Percentiles rank a stretch among this genome's conserved stretches.
Conservation (phyloP, 2,329 filamentous ascomycete species). For the Golovinomyces cichoracearum region DNA sequence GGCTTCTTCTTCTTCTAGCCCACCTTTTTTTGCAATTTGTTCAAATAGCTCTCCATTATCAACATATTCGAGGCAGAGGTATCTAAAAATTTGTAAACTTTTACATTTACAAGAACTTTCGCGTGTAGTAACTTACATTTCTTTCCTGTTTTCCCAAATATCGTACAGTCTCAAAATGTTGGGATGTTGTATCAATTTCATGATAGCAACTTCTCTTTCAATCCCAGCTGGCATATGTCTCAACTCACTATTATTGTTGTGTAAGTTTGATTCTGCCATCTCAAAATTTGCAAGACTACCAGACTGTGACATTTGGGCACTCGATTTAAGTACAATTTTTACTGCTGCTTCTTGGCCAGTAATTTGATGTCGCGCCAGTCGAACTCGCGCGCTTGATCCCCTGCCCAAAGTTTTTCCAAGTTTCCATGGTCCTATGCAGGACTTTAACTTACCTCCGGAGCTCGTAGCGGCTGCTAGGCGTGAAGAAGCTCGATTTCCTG, state of each 20-base stretch:
- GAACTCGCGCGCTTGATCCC: slow-evolving; percentile 69
- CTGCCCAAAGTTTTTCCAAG: slow-evolving; percentile 71
- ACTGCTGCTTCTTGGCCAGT: slow-evolving; percentile 68
- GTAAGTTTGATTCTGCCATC: slow-evolving; percentile 35
- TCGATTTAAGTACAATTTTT: slow-evolving; percentile 78
- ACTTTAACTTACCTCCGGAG: slow-evolving; percentile 23
- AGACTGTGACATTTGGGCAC: slow-evolving; percentile 55
- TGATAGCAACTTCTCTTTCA: slow-evolving; percentile 83
- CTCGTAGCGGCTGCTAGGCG: slow-evolving; percentile 17
- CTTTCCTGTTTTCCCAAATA: slow-evolving; percentile 89
- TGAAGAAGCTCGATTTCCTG: slow-evolving; percentile 18
- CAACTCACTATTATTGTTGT: slow-evolving; percentile 30
- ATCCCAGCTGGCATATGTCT: slow-evolving; percentile 63
- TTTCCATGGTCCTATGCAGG: slow-evolving; percentile 80
- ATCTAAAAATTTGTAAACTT: slow-evolving; percentile 26
- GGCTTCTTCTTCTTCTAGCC: slow-evolving; percentile 54
- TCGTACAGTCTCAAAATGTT: slow-evolving; percentile 89
- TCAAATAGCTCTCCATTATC: slow-evolving; percentile 47
- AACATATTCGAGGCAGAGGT: slow-evolving; percentile 82
- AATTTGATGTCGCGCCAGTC: slow-evolving; percentile 53
- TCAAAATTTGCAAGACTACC: slow-evolving; percentile 67
- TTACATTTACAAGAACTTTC: background rate
- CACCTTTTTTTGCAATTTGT: slow-evolving; percentile 50
- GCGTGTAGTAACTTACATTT: slow-evolving; percentile 40
- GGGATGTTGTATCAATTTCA: slow-evolving; percentile 85